These are phyloP conservation scores for Neocucurbitaria cava DNA, from an alignment of 2,329 filamentous ascomycete genomes.

Conservation along the genomic window DNA sequence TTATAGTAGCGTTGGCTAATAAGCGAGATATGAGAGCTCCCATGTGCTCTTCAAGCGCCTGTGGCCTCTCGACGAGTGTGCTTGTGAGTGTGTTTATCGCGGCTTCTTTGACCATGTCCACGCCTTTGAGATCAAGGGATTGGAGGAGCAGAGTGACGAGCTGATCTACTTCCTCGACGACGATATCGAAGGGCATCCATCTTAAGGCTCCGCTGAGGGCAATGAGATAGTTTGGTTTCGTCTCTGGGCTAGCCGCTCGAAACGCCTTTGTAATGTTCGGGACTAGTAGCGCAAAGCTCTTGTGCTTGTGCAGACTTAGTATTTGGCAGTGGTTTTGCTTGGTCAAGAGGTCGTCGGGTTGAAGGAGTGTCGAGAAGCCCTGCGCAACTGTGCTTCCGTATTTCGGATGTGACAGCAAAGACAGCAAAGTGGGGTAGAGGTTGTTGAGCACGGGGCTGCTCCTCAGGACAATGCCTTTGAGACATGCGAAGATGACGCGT, in stretches of 20 bases:
- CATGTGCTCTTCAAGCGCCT: conserved; percentile 62
- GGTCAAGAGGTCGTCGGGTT: conserved; percentile 67
- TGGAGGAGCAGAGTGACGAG: conserved; percentile 69
- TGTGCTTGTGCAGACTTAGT: conserved; percentile 68
- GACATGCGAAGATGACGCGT: conserved; percentile 65
- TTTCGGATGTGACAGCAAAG: conserved; percentile 56
- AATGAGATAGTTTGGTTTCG: conserved; percentile 68
- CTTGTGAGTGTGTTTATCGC: conserved; percentile 66
- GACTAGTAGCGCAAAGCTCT: conserved; percentile 65
- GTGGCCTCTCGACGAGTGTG: conserved; percentile 64
- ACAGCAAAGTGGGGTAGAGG: conserved; percentile 55
- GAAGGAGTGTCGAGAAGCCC: conserved; percentile 65
- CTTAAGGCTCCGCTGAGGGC: conserved; percentile 68
- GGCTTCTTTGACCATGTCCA: conserved; percentile 63
- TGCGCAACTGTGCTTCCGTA: conserved; percentile 61
- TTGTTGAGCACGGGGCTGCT: conserved; percentile 54
- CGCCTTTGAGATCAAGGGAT: conserved; percentile 63
- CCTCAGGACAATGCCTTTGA: conserved; percentile 67
- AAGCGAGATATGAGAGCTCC: conserved; percentile 64
- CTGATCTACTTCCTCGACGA: conserved; percentile 64
- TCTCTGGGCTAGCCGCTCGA: conserved; percentile 50
- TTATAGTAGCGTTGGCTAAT: conserved; percentile 55
- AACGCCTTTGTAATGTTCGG: conserved; percentile 64
- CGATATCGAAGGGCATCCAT: conserved; percentile 65
- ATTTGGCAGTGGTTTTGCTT: conserved; percentile 68